These are phyloP conservation scores for Bullera alba DNA, from an alignment of 768 basidiomycete genomes.

Conservation along the genomic window DNA sequence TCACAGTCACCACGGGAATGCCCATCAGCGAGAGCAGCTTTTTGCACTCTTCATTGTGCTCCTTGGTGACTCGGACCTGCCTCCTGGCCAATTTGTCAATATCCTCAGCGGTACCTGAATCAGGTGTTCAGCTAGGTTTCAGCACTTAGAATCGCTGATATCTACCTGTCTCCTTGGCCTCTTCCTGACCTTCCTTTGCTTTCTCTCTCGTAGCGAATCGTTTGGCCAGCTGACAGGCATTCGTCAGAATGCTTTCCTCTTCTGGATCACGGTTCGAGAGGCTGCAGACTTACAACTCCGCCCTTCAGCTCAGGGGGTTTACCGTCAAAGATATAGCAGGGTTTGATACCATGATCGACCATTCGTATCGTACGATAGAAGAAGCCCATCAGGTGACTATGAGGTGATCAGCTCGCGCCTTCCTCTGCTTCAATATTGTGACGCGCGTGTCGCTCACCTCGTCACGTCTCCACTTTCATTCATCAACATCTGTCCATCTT, in stretches of 20 bases:
- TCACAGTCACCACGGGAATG: slow-evolving; percentile 83
- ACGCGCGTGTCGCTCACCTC: slow-evolving; percentile 48
- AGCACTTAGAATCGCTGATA: too few species aligned
- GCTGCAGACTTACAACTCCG: slow-evolving; percentile 67
- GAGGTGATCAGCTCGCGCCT: background rate
- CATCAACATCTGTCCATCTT: slow-evolving; percentile 90
- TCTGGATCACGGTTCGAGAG: background rate
- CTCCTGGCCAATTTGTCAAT: slow-evolving; percentile 82
- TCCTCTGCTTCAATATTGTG: slow-evolving; percentile 4
- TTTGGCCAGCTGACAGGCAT: slow-evolving; percentile 67
- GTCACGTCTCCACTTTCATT: slow-evolving; percentile 98
- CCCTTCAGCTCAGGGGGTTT: slow-evolving; percentile 97
- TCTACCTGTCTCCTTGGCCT: slow-evolving; percentile 85
- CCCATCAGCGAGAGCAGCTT: slow-evolving; percentile 87
- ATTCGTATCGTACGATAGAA: slow-evolving; percentile 97
- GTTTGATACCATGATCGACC: slow-evolving; percentile 97
- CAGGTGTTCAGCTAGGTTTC: background rate
- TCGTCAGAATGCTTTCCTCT: background rate
- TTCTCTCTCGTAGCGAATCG: slow-evolving; percentile 86
- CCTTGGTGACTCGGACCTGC: slow-evolving; percentile 86
- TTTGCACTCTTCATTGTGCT: slow-evolving; percentile 94
- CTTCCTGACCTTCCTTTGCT: slow-evolving; percentile 88
- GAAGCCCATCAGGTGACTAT: slow-evolving; percentile 91
- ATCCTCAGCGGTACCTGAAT: slow-evolving; percentile 73
- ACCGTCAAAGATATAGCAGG: slow-evolving; percentile 95